Base-by-base conservation (phyloP, 129 eudicot genomes). In the Flaveria sonorensis region DNA sequence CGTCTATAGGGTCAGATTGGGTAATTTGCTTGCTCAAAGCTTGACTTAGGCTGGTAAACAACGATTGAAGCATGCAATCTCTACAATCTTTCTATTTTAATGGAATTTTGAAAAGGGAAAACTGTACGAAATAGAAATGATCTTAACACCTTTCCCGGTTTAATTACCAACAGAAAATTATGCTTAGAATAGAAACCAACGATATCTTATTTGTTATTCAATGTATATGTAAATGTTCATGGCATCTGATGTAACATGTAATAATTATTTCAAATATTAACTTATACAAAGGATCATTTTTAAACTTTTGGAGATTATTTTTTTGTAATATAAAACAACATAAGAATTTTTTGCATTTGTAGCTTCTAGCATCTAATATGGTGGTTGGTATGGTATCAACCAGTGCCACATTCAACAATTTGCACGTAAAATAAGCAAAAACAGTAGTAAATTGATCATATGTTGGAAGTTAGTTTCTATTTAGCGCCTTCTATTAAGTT, bases 1-100 rank as follows among this genome's bases (percentile, higher is more conserved):
- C 40, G 62, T 71, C 28, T 42, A 5, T 62, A 10, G 76, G 30
- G 76, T 71, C 42, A 55, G 20, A 51, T 28, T 59, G 23, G 56
- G 62, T 10, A 4, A 24, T 28, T 51, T 53, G 42, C 46, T 46
- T 69, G 40, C 39, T 69, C 39, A 68, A 43, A 4, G 39, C 13
- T 69, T 69, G 62, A 6, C 26, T 46, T 69, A 69, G 28, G 18
- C 9, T 28, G 48, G 18, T 71, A 19, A 63, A 28, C 47, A 30
- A 0, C 24, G 30, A 61, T 4, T 47, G 43, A 45, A 14, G 23
- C 72, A 10, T 68, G 53, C 10, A 42, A 20, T 68, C 72, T 43
- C 72, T 14, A 65, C 10, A 39, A 28, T 62, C 10, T 12, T 10
- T 62, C 20, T 26, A 28, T 30, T 28, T 62, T 60, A 23, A 12